phyloP scores from a whole-genome alignment of 768 basidiomycete species.

The Lactarius vividus region DNA sequence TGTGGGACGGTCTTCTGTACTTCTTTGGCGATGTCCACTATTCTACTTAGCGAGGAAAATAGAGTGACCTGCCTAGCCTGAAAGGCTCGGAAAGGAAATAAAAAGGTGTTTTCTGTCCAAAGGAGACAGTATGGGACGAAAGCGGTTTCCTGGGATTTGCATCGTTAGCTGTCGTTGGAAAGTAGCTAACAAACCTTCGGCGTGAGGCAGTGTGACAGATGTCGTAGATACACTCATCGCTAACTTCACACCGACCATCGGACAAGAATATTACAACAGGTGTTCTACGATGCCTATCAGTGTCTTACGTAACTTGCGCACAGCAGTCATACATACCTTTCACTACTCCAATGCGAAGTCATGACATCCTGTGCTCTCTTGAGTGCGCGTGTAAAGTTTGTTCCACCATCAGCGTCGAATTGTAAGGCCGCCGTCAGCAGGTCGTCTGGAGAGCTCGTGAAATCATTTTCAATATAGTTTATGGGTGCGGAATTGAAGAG shows the following conservation, averaged over 20 bases:
- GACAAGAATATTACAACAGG: slow-evolving; percentile 57
- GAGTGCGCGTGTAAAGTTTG: slow-evolving; percentile 45
- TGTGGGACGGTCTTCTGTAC: slow-evolving; percentile 44
- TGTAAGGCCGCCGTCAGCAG: slow-evolving; percentile 41
- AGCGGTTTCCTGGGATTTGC: slow-evolving; percentile 43
- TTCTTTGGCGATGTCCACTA: slow-evolving; percentile 50
- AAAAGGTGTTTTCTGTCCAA: slow-evolving; percentile 39
- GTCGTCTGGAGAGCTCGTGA: slow-evolving; percentile 42
- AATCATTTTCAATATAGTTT: slow-evolving; percentile 43
- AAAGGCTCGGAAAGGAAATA: slow-evolving; percentile 17
- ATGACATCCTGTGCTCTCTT: slow-evolving; percentile 37
- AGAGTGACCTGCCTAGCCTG: too few species aligned
- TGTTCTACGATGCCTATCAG: slow-evolving; percentile 34
- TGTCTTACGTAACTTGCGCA: background rate
- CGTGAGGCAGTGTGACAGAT: slow-evolving; percentile 42
- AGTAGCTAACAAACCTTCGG: slow-evolving; percentile 38
- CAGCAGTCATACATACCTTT: slow-evolving; percentile 36
- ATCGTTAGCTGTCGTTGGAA: background rate
- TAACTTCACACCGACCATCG: slow-evolving; percentile 47
- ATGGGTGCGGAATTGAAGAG: slow-evolving; percentile 39
- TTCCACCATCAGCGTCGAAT: slow-evolving; percentile 38
- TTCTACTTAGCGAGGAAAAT: slow-evolving; percentile 41
- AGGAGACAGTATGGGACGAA: slow-evolving; percentile 56
- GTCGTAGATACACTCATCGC: slow-evolving; percentile 39
- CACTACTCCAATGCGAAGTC: slow-evolving; percentile 47